Base-by-base conservation (phyloP, 2,329 filamentous ascomycete genomes). In the Rhynchosporium agropyri region DNA sequence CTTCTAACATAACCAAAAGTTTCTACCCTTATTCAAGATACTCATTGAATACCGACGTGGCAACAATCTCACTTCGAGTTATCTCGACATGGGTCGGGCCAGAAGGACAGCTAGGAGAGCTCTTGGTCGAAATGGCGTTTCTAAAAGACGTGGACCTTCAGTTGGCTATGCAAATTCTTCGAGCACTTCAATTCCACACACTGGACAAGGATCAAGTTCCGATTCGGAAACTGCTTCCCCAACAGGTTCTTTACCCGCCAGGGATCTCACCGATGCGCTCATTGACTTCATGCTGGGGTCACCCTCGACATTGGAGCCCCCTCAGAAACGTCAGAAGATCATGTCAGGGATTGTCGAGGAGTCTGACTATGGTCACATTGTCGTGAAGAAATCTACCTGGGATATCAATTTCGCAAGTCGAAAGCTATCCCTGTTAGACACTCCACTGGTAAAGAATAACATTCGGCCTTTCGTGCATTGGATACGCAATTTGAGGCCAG, bases 381-480 rank as follows among this genome's bases (percentile, higher is more conserved):
- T 69, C 45, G 72, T 74, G 7, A 69, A 70, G 8, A 60, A 68
- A 53, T 67, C 62, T 43, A 54, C 45, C 7, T 69, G 68, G 67
- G 67, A 70, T 13, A 64, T 73, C 15, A 55, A 64, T 53, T 59
- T 59, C 12, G 46, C 49, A 6, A 36, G 55, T 4, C 55, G 49
- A 2, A 64, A 58, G 48, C 29, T 74, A 60, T 60, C 46, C 26
- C 12, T 53, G 56, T 20, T 68, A 63, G 29, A 70, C 66, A 51
- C 54, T 10, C 64, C 67, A 9, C 20, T 73, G 36, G 59, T 61
- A 26, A 67, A 65, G 54, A 62, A 46, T 8, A 65, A 68, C 48
- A 65, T 69, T 12, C 50, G 38, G 7, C 62, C 67, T 31, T 63
- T 60, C 54, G 60, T 71, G 36, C 64, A 68, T 42, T 69, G 66